phyloP scores from a whole-genome alignment of 169 alveolate genomes.

The Perkinsus olseni region DNA sequence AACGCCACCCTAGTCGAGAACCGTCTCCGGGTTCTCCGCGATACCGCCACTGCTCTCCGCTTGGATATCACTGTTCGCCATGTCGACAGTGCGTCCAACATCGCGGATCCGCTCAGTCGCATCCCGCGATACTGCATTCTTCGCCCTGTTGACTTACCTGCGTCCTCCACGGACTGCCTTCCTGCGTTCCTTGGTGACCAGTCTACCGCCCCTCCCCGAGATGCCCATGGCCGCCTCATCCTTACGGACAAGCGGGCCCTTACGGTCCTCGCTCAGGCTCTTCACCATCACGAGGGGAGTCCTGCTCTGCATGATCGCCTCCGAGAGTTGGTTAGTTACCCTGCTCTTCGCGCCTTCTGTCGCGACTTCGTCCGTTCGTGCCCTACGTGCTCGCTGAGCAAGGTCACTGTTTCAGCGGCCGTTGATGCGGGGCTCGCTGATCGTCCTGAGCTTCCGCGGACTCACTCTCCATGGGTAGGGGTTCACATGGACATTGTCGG shows the following conservation, averaged over 20 bases:
- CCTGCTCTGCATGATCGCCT: background rate
- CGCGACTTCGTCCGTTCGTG: background rate
- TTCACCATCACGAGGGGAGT: background rate
- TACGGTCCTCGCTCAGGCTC: background rate
- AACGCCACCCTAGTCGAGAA: background rate
- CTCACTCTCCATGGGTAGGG: background rate
- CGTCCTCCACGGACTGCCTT: background rate
- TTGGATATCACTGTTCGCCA: background rate
- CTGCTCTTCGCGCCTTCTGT: background rate
- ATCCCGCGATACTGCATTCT: background rate
- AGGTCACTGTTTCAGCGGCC: background rate
- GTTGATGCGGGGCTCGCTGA: background rate
- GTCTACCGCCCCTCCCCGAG: background rate
- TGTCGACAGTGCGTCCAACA: background rate
- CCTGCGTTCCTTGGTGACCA: background rate
- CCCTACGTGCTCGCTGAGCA: background rate
- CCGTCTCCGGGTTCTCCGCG: background rate
- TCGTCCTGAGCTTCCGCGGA: background rate
- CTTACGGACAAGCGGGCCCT: background rate
- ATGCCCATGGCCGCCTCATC: background rate
- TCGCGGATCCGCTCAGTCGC: background rate
- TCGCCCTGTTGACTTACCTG: background rate
- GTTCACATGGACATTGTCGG: background rate
- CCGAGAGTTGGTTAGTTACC: background rate
- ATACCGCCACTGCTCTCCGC: background rate